Evolutionary conservation across 2,329 filamentous ascomycete species (phyloP), one percentile per base, ranked within the genome.

Genomic region (Lachnellula suecica): DNA sequence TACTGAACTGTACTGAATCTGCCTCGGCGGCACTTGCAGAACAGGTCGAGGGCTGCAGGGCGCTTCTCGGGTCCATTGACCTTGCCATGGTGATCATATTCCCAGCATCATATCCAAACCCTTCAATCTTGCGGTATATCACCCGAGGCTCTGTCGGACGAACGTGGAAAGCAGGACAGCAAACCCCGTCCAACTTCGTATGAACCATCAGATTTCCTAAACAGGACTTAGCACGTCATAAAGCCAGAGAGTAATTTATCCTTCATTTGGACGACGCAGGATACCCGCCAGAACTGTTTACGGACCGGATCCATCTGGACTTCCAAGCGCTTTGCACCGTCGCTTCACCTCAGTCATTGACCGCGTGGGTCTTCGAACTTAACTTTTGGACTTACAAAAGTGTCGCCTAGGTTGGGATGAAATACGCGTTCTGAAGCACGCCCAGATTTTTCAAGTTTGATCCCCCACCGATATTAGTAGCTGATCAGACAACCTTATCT

Each of bases 401-500:
- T 59, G 57, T 61, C 56, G 49, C 59, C 54, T 51, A 37, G 57
- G 56, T 53, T 54, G 49, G 52, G 59, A 45, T 49, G 52, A 54
- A 53, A 59, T 61, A 64, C 56, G 56, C 59, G 61, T 65, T 63
- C 57, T 64, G 61, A 63, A 64, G 60, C 63, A 62, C 59, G 57
- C 55, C 58, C 48, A 62, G 59, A 59, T 48, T 54, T 47, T 52
- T 25, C 29, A 58, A 51, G 53, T 62, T 54, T 53, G 57, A 58
- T 60, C 56, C 54, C 54, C 52, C 52, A 52, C 48, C 47, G 53
- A 59, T 53, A 55, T 55, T 61, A 54, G 49, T 53, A 54, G 59
- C 49, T 51, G 41, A 53, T 59, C 55, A 51, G 53, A 56, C 56
- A 63, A 54, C 60, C 58, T 64, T 66, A 63, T 63, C 59, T 50